Base-by-base conservation (phyloP, 208 protist species). In the Wallacemonas sp. region DNA sequence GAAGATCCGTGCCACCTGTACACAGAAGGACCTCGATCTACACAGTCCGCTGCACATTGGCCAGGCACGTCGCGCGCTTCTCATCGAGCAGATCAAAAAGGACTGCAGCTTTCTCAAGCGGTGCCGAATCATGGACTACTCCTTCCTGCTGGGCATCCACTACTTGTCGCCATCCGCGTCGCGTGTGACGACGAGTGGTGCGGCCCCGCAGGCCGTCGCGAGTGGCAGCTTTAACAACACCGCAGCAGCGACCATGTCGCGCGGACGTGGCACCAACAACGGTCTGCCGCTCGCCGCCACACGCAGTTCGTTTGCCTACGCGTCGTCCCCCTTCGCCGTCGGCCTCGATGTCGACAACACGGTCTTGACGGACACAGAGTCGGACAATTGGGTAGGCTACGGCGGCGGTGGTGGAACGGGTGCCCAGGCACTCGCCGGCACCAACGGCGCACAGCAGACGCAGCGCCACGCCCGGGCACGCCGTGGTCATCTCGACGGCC, bases 81-180 rank as follows among this genome's bases (percentile, higher is more conserved):
- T 98, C 68, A 88, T 97, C 46, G 72, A 86, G 12, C 93, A 97
- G 66, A 80, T 97, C 42, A 76, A 80, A 29, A 84, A 79, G 22
- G 95, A 98, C 73, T 88, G 81, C 63, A 79, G 83, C 57, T 97
- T 97, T 60, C 73, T 98, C 21, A 85, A 85, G 64, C 68, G 74
- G 9, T 92, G 77, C 17, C 71, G 77, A 22, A 94, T 98, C 50
- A 97, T 97, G 83, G 95, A 98, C 74, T 98, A 97, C 78, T 96
- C 87, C 21, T 85, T 97, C 21, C 70, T 98, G 13, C 70, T 98
- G 24, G 95, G 95, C 36, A 83, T 98, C 66, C 91, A 96, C 71
- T 57, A 57, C 50, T 9, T 57, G 15, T 38, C 50, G 4, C 50
- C 30, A 19, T 24, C 50, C 12, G 38, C 50, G 26, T 57, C 50